Conservation (phyloP, 1,284 basidiomycete species). For the Fomitopsis schrenkii region DNA sequence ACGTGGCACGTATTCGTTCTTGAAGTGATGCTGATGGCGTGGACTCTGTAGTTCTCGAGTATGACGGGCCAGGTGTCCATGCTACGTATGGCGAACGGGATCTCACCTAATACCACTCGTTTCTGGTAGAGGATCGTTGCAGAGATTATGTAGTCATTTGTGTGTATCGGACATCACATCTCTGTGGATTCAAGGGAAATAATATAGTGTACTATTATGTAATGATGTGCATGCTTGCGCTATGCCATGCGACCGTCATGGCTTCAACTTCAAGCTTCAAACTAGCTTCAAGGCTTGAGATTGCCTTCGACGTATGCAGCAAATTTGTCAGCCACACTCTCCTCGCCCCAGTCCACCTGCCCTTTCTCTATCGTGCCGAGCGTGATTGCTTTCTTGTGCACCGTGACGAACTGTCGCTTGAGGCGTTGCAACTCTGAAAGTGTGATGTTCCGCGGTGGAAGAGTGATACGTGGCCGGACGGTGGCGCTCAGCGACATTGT, state of each 20-base stretch:
- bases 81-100: conserved; percentile 45
- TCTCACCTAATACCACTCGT: conserved; percentile 33
- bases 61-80: conserved; percentile 52
- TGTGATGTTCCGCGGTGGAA: conserved; percentile 70
- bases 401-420: conserved; percentile 84
- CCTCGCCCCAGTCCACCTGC: conserved; percentile 71
- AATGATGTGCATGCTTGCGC: not conserved
- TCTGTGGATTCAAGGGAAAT: not conserved
- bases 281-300: conserved; percentile 31
- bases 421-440: conserved; percentile 82
- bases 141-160: conserved; percentile 19
- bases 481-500: conserved; percentile 44
- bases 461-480: conserved; percentile 39
- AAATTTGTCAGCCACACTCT: conserved; percentile 73
- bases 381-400: conserved; percentile 86
- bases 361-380: conserved; percentile 81
- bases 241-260: conserved; percentile 13
- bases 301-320: conserved; percentile 77
- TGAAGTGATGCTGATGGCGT: not conserved
- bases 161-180: no score
- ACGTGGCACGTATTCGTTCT: conserved; percentile 11
- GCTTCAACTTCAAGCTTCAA: no score
- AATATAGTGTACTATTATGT: not conserved
- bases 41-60: conserved; percentile 48
- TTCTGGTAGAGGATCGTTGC: conserved; percentile 30